Evolutionary conservation across 23 red algal genomes (phyloP), one percentile per base, ranked within the genome.

Genomic region (Cyanidiococcus yangmingshanensis): DNA sequence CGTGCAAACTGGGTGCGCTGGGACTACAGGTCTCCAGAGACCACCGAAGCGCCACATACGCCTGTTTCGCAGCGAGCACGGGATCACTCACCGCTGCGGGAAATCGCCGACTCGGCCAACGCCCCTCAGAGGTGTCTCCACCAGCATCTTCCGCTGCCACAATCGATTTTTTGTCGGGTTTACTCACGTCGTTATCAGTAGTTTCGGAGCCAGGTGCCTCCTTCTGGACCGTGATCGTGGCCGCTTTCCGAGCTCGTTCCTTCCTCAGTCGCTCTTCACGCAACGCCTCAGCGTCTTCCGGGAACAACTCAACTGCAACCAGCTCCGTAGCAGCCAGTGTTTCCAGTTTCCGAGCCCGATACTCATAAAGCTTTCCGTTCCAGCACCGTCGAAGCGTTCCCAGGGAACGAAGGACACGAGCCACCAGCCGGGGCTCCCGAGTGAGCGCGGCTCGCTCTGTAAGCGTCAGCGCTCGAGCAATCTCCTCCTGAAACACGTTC

Each of bases 401-500:
- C n/a, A 71, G 21, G 16, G 63, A 25, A 7, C 63, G 63, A 12
- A 71, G n/a, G n/a, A 71, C 63, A 25, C 63, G 63, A 7, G 63
- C 63, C 3, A 71, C 32, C 12, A 71, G n/a, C 12, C 63, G 63
- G 16, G 63, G 21, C 63, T 71, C 63, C 63, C 63, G 21, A 2
- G 63, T 71, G 16, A 71, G n/a, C 63, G 32, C 63, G 3, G 63
- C 63, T 7, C 63, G 63, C 27, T 71, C 63, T 2, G 32, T 25
- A 25, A 71, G 63, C 7, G 63, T 29, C 63, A 71, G 16, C 63
- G n/a, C 63, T 35, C 63, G 7, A 7, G 63, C 63, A 32, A 71
- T 71, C 27, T 71, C 63, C 63, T 71, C n/a, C 63, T 71, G 12
- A 30, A 32, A 71, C 15, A 32, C 21, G 63, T 71, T 71, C n/a